Conservation (phyloP, 805 yeast species). For the Torulaspora franciscae region DNA sequence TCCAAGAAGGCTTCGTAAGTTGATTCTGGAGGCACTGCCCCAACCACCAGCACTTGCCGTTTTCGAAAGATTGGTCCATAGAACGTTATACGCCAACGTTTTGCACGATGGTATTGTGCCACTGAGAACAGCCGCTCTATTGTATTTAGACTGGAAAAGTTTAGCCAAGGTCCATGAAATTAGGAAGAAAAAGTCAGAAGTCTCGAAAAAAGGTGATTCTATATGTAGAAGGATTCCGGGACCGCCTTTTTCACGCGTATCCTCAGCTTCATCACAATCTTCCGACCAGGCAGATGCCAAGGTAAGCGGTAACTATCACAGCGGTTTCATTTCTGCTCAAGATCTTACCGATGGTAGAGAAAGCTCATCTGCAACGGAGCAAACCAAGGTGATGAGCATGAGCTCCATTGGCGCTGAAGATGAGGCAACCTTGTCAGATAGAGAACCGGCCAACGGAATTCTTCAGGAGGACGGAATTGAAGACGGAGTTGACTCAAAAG, state of each 20-base stretch:
- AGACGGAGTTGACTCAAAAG: slow-evolving; percentile 6
- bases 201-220: background rate
- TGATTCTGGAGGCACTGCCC: slow-evolving; percentile 72
- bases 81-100: slow-evolving; percentile 86
- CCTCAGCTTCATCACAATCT: slow-evolving; percentile 1
- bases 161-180: slow-evolving; percentile 47
- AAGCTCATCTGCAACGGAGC: background rate
- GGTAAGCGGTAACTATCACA: background rate
- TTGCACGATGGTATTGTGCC: slow-evolving; percentile 96
- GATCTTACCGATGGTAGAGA: background rate
- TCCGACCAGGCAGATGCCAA: background rate
- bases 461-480: background rate
- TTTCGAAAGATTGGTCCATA: slow-evolving; percentile 55
- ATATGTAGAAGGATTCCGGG: slow-evolving; percentile 1
- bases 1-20: slow-evolving; percentile 33
- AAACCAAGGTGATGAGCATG: background rate
- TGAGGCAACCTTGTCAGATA: background rate
- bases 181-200: slow-evolving; percentile 13
- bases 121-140: slow-evolving; percentile 76
- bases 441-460: background rate
- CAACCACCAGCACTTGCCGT: slow-evolving; percentile 64
- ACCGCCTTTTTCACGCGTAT: slow-evolving; percentile 1
- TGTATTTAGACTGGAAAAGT: slow-evolving; percentile 83
- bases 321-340: slow-evolving; percentile 9
- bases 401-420: background rate